Evolutionary conservation across 1,284 basidiomycete species (phyloP), one percentile per base, ranked within the genome.

Genomic region (Boletus chippewaensis): DNA sequence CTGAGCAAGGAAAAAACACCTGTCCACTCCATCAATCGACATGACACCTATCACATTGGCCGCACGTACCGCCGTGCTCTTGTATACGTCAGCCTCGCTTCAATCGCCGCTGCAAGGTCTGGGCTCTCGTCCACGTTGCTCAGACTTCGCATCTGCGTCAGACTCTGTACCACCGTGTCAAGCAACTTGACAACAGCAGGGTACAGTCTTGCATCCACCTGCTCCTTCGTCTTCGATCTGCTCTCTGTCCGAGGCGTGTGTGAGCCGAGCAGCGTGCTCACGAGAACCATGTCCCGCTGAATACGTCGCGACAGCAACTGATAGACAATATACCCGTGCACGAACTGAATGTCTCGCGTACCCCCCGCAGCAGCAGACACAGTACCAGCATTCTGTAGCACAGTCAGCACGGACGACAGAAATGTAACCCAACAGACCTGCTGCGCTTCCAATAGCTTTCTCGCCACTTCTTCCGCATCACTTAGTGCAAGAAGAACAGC

Each of bases 61-160:
- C 44, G 34, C 16, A 67, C 74, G 53, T 58, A 88, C 85, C 86
- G 80, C 46, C 79, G 77, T 1, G 84, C 87, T 61, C 86, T 84
- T 13, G 86, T 86, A 63, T 81, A 89, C 0, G 81, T 79, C 43
- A 88, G 68, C 36, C 89, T 74, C 0, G 81, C 84, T 49, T 95
- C 91, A 1, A 91, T 80, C 5, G 83, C 84, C 3, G 82, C 74
- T 0, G 84, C 79, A 9, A 95, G 76, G 57, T 91, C 88, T 0
- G 90, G 84, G 60, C 82, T 90, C 63, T 94, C 90, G 61, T 95
- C 91, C 15, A 95, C 89, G 39, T 93, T 80, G 45, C 83, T 87
- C 47, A 95, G 73, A 9, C 79, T 80, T 18, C 89, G 78, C 79
- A 94, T 87, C 66, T 91, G 89, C 47, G 80, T 79, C 40, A 95